A percentile compares a stretch with the other conserved stretches of the same genome.
These are phyloP conservation scores for Suillus plorans DNA, from an alignment of 768 basidiomycete genomes.

Conservation along the genomic window DNA sequence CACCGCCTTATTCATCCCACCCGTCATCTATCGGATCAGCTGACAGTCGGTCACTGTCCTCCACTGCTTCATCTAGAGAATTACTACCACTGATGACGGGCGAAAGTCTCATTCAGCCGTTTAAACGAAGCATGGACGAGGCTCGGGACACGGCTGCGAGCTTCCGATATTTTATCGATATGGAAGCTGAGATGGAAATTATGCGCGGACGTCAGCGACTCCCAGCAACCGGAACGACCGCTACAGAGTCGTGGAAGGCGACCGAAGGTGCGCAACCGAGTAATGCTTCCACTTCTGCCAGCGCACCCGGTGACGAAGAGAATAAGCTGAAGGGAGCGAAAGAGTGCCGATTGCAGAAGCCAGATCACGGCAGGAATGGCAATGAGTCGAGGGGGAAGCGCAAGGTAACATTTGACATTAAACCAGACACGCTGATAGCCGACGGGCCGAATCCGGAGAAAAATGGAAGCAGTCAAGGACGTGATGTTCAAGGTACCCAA, in stretches of 20 bases:
- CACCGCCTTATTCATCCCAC: constrained; percentile 37
- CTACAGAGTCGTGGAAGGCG: constrained; percentile 6
- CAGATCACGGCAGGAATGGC: constrained; percentile 25
- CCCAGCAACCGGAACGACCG: constrained; percentile 5
- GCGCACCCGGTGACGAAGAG: constrained; percentile 5
- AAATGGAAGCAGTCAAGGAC: constrained; percentile 31
- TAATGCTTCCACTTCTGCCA: constrained; percentile 14
- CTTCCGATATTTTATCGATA: constrained; percentile 45
- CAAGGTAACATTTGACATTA: constrained; percentile 73
- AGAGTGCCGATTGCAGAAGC: constrained; percentile 17
- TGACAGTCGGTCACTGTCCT: constrained; percentile 20
- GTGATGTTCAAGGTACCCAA: constrained; percentile 46
- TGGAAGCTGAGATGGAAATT: constrained; percentile 39
- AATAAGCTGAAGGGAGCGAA: constrained; percentile 12
- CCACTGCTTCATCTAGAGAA: constrained; percentile 15
- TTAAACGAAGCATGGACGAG: constrained; percentile 49
- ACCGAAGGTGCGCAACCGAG: constrained; percentile 12
- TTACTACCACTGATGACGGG: constrained; percentile 24
- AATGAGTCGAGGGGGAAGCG: constrained; percentile 52
- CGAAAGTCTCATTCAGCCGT: constrained; percentile 33
- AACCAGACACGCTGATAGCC: constrained; percentile 54
- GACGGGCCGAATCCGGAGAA: constrained; percentile 35
- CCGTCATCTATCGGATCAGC: constrained; percentile 30
- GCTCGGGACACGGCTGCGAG: constrained; percentile 45
- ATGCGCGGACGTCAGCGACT: constrained; percentile 24